A percentile compares a stretch with the other conserved stretches of the same genome.
These are phyloP conservation scores for Phellinidium pouzarii DNA, from an alignment of 1,284 basidiomycete genomes.

Conservation along the genomic window DNA sequence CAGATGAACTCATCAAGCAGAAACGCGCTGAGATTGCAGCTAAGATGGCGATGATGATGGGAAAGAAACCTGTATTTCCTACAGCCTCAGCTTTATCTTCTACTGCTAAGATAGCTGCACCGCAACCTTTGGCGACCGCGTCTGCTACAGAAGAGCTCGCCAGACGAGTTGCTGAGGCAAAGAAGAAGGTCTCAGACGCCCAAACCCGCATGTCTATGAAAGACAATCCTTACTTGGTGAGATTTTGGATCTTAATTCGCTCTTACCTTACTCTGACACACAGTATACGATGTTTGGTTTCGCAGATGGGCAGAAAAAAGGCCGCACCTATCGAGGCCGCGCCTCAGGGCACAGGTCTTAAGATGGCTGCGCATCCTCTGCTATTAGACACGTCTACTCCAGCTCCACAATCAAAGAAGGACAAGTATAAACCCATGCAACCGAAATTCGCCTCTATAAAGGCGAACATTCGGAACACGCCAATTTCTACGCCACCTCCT, in stretches of 20 bases:
- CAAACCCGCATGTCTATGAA: slow-evolving; percentile 66
- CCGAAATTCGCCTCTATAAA: slow-evolving; percentile 95
- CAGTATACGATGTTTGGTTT: slow-evolving; percentile 34
- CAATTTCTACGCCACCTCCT: slow-evolving; percentile 56
- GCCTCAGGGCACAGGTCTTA: slow-evolving; percentile 75
- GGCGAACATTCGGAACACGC: slow-evolving; percentile 69
- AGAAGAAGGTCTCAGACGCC: slow-evolving; percentile 70
- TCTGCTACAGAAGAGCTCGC: slow-evolving; percentile 57
- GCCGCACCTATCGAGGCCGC: slow-evolving; percentile 45
- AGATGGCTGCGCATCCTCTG: slow-evolving; percentile 86
- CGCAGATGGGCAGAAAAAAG: slow-evolving; percentile 48
- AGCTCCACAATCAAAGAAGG: slow-evolving; percentile 71
- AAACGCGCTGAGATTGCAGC: slow-evolving; percentile 82
- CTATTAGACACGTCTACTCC: slow-evolving; percentile 60
- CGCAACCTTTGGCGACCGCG: slow-evolving; percentile 29
- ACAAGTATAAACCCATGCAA: slow-evolving; percentile 92
- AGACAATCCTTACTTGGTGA: slow-evolving; percentile 79
- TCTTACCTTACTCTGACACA: slow-evolving; percentile 1
- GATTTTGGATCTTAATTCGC: slow-evolving; percentile 23
- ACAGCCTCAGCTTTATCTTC: slow-evolving; percentile 30
- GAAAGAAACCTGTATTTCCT: slow-evolving; percentile 33
- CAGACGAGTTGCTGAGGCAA: slow-evolving; percentile 70
- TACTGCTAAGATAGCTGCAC: slow-evolving; percentile 27
- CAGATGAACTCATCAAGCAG: slow-evolving; percentile 63
- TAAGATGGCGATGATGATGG: slow-evolving; percentile 73